Conservation (phyloP, 306 rosid species). For the Argentina anserina region DNA sequence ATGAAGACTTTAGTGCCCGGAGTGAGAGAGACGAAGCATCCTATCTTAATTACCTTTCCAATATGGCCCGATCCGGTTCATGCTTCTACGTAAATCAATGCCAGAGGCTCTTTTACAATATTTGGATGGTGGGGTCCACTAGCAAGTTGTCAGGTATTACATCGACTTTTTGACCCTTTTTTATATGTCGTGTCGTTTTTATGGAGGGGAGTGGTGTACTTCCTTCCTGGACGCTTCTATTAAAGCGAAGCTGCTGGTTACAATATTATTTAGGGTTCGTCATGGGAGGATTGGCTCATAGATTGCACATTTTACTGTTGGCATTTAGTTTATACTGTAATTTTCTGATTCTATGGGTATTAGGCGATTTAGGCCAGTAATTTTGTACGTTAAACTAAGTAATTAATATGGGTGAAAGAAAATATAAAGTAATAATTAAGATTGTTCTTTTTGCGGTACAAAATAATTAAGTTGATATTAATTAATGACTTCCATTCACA, state of each 20-base stretch:
- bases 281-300: neutral
- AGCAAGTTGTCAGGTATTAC: neutral
- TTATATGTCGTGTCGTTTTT: neutral
- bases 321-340: no score
- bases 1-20: neutral
- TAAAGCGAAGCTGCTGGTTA: neutral
- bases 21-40: slow-evolving; percentile 3
- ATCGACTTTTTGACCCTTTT: neutral
- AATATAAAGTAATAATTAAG: no score
- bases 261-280: neutral
- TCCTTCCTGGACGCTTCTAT: neutral
- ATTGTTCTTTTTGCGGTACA: no score
- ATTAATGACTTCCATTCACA: no score
- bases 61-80: neutral
- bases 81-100: neutral
- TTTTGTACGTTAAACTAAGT: neutral
- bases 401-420: no score
- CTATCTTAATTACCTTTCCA: neutral
- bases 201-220: neutral
- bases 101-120: neutral
- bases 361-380: no score
- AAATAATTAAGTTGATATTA: no score
- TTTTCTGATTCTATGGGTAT: neutral
- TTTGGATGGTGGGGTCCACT: neutral
- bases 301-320: neutral